A percentile compares a stretch with the other conserved stretches of the same genome.
These are phyloP conservation scores for Chytriomyces sp. DNA, from an alignment of 192 early-diverging fungal genomes.

Conservation along the genomic window DNA sequence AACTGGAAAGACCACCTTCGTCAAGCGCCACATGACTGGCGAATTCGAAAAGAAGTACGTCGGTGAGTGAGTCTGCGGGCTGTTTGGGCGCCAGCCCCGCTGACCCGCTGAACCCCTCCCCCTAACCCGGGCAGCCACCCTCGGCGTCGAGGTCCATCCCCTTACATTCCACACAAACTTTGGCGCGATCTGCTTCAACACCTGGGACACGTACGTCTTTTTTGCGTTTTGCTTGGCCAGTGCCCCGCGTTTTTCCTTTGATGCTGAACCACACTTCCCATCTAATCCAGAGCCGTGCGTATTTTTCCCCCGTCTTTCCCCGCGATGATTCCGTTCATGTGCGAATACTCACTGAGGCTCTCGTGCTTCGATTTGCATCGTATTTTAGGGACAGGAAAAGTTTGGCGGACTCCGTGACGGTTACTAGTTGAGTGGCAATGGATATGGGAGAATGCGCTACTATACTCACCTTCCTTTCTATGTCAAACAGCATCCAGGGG, in stretches of 20 bases:
- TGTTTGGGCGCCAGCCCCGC: neutral
- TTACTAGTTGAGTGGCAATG: constrained; percentile 75
- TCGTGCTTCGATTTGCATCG: too few species aligned
- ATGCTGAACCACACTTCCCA: neutral
- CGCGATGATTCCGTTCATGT: neutral
- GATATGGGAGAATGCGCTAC: neutral
- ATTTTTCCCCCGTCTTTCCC: neutral
- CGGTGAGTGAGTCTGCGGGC: constrained; percentile 59
- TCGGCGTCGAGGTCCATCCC: constrained; percentile 99
- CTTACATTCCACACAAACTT: constrained; percentile 97
- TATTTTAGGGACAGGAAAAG: constrained; percentile 91
- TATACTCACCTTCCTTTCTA: neutral
- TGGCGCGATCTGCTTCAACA: constrained; percentile 96
- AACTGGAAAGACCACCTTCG: constrained; percentile 99
- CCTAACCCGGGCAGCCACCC: constrained; percentile 70
- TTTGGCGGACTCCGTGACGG: constrained; percentile 99
- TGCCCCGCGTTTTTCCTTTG: neutral
- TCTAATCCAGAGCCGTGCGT: neutral
- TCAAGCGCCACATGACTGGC: constrained; percentile 99
- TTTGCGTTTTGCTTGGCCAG: constrained; percentile 20
- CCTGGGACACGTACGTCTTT: constrained; percentile 87
- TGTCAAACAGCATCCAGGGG: constrained; percentile 80
- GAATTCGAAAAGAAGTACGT: constrained; percentile 99
- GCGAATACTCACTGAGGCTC: neutral
- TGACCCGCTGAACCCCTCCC: constrained; percentile 1